These are phyloP conservation scores for Epichloe sp. DNA, from an alignment of 2,329 filamentous ascomycete species.

Conservation along the genomic window DNA sequence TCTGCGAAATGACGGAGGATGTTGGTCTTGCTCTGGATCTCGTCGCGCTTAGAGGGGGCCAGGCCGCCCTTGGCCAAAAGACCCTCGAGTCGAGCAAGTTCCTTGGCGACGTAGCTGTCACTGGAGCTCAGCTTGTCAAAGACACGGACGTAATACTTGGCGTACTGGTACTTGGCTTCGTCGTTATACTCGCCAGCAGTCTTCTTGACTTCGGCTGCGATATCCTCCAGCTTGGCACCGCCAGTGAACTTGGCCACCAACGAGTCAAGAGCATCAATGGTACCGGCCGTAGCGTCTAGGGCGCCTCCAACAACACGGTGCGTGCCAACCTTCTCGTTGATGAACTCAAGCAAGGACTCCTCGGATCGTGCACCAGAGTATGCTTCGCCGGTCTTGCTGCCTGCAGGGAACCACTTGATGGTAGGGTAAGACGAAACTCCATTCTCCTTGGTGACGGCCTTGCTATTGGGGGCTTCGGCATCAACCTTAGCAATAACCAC, in stretches of 20 bases:
- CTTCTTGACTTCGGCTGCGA: conserved; percentile 60
- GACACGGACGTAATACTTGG: conserved; percentile 87
- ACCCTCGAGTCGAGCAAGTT: conserved; percentile 65
- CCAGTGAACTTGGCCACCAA: conserved; percentile 63
- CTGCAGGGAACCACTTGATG: conserved; percentile 93
- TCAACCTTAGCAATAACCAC: conserved; percentile 93
- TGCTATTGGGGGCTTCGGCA: conserved; percentile 76
- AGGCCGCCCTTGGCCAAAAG: conserved; percentile 79
- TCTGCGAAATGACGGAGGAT: conserved; percentile 67
- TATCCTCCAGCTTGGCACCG: conserved; percentile 46
- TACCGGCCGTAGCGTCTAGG: conserved; percentile 67
- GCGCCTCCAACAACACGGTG: conserved; percentile 72
- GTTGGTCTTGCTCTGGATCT: conserved; percentile 76
- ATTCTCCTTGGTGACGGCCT: conserved; percentile 61
- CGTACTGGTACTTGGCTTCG: conserved; percentile 57
- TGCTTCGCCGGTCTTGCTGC: conserved; percentile 54
- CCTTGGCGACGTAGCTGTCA: conserved; percentile 70
- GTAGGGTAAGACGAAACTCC: conserved; percentile 83
- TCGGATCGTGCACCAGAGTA: conserved; percentile 72
- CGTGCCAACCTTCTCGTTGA: conserved; percentile 84
- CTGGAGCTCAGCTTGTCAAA: conserved; percentile 73
- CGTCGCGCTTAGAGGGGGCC: conserved; percentile 74
- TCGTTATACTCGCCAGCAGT: conserved; percentile 53
- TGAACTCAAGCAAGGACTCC: conserved; percentile 60
- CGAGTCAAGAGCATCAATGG: conserved; percentile 63